Evolutionary conservation across 768 basidiomycete genomes (phyloP).

Genomic region (Russula vinacea): DNA sequence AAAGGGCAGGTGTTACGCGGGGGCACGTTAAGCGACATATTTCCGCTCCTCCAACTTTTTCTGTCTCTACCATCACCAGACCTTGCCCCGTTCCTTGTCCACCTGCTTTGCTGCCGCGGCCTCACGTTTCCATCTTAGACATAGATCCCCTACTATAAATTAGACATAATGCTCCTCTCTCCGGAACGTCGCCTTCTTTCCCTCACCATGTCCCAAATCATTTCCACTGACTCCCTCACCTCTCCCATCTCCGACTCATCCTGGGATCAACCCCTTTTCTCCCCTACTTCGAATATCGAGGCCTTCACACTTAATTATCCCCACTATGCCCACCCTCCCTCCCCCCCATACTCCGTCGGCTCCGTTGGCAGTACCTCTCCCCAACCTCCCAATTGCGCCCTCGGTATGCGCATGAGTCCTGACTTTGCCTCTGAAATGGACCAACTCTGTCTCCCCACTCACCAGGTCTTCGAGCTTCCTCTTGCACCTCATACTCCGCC

Average conservation of each 20-base stretch:
- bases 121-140: constrained; percentile 25
- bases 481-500: constrained; percentile 36
- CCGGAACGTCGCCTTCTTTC: constrained; percentile 31
- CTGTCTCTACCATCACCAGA: constrained; percentile 30
- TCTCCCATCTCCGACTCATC: constrained; percentile 49
- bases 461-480: constrained; percentile 68
- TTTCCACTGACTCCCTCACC: constrained; percentile 56
- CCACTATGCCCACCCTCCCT: constrained; percentile 38
- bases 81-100: constrained; percentile 24
- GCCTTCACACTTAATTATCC: constrained; percentile 30
- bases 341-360: constrained; percentile 42
- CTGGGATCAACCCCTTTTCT: constrained; percentile 49
- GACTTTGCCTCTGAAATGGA: constrained; percentile 45
- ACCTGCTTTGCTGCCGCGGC: constrained; percentile 23
- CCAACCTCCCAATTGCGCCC: constrained; percentile 42
- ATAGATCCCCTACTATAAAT: constrained; percentile 26
- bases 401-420: constrained; percentile 51
- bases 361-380: constrained; percentile 38
- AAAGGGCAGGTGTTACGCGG: constrained; percentile 14
- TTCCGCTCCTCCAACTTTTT: constrained; percentile 25
- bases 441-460: constrained; percentile 61
- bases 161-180: constrained; percentile 31
- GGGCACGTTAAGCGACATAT: constrained; percentile 25
- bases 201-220: constrained; percentile 56
- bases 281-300: constrained; percentile 42